Base-by-base conservation (phyloP, 805 yeast genomes). In the Komagataella mondaviorum region DNA sequence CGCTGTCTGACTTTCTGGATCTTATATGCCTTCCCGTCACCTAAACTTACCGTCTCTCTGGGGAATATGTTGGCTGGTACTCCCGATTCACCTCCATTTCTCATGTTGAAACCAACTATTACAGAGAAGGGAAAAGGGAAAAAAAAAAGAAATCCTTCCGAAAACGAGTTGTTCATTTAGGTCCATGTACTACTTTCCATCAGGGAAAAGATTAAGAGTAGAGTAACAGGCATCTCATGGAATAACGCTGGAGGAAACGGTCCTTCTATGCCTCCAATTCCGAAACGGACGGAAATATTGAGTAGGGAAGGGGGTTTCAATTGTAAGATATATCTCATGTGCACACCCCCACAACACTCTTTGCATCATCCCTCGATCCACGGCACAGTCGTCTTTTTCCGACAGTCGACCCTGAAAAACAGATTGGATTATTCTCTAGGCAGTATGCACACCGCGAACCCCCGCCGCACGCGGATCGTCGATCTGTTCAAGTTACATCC, bases 1-100 rank as follows among this genome's bases (percentile, higher is more conserved):
- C 86, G 61, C 60, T 80, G 86, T 54, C 86, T 72, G 3, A 80
- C 68, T 53, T 76, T 77, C 57, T 80, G 86, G 16, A 78, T 75
- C 60, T 80, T 80, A 68, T 76, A 75, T 6, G 79, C 75, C 55
- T 75, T 76, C 14, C 39, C 39, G 14, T 30, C 14, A 3, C 39
- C 39, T 30, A 30, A 10, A 30, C 39, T 30, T 3, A 30, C 39
- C n/a, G 39, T 30, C 12, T 30, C n/a, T 10, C 10, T 8, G 14
- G 39, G 6, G 14, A 30, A 14, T 14, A 20, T 20, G 20, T 30
- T 30, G 39, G 39, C 10, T 30, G 39, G 39, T 30, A 14, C 39
- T 30, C 39, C 39, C 6, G 39, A 14, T 30, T 14, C 39, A 30
- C 39, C 39, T 14, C 39, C 39, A 30, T 30, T 30, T 10, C 39